phyloP scores from a whole-genome alignment of 1,284 basidiomycete genomes.

The Trametes sp. region DNA sequence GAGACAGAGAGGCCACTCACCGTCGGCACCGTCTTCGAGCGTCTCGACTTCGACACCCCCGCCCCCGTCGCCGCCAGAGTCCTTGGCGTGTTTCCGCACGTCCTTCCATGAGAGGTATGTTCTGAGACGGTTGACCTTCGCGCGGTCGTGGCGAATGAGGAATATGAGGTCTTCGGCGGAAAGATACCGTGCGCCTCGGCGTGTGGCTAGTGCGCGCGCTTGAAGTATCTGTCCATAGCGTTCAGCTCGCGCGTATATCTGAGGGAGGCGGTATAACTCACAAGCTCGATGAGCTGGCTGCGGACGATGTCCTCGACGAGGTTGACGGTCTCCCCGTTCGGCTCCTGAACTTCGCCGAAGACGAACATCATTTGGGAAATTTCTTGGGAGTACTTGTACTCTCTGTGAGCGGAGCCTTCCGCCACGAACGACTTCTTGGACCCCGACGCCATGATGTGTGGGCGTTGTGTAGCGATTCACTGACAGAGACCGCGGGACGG shows the following conservation, averaged over 20 bases:
- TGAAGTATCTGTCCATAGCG: conserved; percentile 77
- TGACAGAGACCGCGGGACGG: neutral
- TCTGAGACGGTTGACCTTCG: conserved; percentile 91
- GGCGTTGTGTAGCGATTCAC: neutral
- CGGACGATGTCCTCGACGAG: conserved; percentile 97
- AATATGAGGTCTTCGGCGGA: conserved; percentile 97
- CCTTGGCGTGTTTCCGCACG: conserved; percentile 94
- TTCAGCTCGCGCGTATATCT: neutral
- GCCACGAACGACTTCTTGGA: conserved; percentile 30
- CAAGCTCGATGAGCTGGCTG: conserved; percentile 92
- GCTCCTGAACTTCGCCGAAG: conserved; percentile 94
- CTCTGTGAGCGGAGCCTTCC: conserved; percentile 41
- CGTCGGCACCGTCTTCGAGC: conserved; percentile 80
- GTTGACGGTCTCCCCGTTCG: conserved; percentile 86
- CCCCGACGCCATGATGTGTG: conserved; percentile 26
- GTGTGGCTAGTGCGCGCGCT: conserved; percentile 84
- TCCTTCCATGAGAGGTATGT: conserved; percentile 99
- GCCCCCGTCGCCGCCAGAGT: conserved; percentile 80
- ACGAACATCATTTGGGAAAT: conserved; percentile 97
- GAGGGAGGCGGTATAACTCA: conserved; percentile 45
- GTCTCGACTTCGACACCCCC: conserved; percentile 83
- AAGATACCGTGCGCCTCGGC: conserved; percentile 85
- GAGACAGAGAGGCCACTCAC: conserved; percentile 42
- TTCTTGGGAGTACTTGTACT: conserved; percentile 81
- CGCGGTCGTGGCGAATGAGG: conserved; percentile 93